phyloP scores from a whole-genome alignment of 108 stramenopile species.

The Nitzschia sp. region DNA sequence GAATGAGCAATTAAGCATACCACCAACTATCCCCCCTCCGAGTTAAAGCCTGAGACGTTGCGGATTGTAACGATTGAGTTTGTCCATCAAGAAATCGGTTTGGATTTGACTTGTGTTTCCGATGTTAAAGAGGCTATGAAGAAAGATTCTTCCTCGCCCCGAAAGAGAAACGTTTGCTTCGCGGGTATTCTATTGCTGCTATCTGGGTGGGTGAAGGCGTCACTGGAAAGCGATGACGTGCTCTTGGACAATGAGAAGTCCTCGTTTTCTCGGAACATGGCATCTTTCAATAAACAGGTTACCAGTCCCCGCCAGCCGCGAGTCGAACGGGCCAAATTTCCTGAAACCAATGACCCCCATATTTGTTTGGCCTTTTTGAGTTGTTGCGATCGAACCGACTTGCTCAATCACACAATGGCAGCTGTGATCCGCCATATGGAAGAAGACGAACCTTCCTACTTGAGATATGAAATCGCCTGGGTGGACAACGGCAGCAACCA shows the following conservation, averaged over 20 bases:
- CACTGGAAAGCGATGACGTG: background rate
- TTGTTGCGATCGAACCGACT: slow-evolving; percentile 47
- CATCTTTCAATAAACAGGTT: background rate
- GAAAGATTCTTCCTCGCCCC: too few species aligned
- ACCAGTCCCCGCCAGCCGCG: slow-evolving; percentile 7
- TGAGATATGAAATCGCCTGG: slow-evolving; percentile 58
- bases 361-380: slow-evolving; percentile 51
- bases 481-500: slow-evolving; percentile 44
- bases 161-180: too few species aligned
- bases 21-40: too few species aligned
- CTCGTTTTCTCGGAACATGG: slow-evolving; percentile 19
- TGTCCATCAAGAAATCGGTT: too few species aligned
- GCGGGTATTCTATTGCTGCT: too few species aligned
- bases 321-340: slow-evolving; percentile 8
- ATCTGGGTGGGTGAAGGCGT: too few species aligned
- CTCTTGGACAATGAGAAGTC: slow-evolving; percentile 8
- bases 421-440: slow-evolving; percentile 58
- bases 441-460: slow-evolving; percentile 44
- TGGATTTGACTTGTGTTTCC: too few species aligned
- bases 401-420: slow-evolving; percentile 48
- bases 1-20: too few species aligned
- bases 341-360: slow-evolving; percentile 35
- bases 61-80: too few species aligned
- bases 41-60: too few species aligned
- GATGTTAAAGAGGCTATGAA: too few species aligned